phyloP scores from a whole-genome alignment of 1,284 basidiomycete species.

The Paramarasmius palmivorus region DNA sequence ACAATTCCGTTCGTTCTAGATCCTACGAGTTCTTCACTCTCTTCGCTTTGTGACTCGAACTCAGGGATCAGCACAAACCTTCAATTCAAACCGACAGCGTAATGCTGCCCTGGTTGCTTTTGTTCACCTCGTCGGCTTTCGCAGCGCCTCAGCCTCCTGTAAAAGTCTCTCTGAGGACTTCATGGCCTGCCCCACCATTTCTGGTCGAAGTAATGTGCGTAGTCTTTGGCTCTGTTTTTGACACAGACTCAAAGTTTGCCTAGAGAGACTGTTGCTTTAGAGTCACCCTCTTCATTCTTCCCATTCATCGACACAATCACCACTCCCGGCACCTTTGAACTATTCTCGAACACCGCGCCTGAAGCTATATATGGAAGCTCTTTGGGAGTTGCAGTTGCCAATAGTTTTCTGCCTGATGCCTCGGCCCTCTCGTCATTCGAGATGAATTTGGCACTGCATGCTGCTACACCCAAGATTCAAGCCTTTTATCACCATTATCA shows the following conservation, averaged over 20 bases:
- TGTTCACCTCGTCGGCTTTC: neutral
- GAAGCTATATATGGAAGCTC: constrained; percentile 56
- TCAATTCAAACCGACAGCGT: too few species aligned
- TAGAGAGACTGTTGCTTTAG: constrained; percentile 56
- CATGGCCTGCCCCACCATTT: constrained; percentile 77
- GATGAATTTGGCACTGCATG: constrained; percentile 67
- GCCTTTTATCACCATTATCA: constrained; percentile 72
- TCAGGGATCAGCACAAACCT: neutral
- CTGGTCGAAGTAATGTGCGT: constrained; percentile 84
- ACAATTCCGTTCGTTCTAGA: neutral
- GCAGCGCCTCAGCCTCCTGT: constrained; percentile 54
- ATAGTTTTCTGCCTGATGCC: constrained; percentile 49
- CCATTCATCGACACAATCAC: constrained; percentile 66
- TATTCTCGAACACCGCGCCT: constrained; percentile 38
- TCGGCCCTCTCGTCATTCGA: constrained; percentile 54
- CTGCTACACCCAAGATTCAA: constrained; percentile 69
- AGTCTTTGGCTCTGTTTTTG: constrained; percentile 2
- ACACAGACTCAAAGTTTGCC: constrained; percentile 7
- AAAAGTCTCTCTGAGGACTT: constrained; percentile 75
- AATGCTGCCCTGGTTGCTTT: neutral
- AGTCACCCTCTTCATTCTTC: constrained; percentile 70
- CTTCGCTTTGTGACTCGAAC: neutral
- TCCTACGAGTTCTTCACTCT: neutral
- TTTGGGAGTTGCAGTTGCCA: constrained; percentile 47
- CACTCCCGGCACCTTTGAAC: constrained; percentile 43